Conservation (phyloP, 1,139 yeast genomes). For the Yamadazyma blattariae region DNA sequence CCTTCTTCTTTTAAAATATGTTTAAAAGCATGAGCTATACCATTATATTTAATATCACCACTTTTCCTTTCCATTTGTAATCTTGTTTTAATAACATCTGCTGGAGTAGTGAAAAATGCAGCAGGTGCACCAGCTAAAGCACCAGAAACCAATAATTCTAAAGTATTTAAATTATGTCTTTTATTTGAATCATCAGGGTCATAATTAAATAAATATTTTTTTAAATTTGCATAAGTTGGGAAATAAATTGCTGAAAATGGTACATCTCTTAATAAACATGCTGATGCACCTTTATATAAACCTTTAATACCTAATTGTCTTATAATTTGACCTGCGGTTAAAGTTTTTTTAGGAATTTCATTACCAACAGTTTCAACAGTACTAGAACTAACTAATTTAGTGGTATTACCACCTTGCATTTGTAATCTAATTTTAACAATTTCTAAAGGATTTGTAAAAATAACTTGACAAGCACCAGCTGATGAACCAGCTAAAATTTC, state of each 20-base stretch:
- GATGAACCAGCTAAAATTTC: conserved; percentile 87
- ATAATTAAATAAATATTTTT: conserved; percentile 76
- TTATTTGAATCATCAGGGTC: conserved; percentile 61
- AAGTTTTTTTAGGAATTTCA: conserved; percentile 44
- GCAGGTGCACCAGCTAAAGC: conserved; percentile 98
- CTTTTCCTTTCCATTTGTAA: conserved; percentile 80
- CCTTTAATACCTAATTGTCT: conserved; percentile 81
- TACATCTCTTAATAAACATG: conserved; percentile 91
- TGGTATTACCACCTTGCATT: conserved; percentile 76
- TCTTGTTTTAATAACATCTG: conserved; percentile 95
- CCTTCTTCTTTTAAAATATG: conserved; percentile 80
- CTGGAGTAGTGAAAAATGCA: conserved; percentile 93
- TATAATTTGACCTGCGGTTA: conserved; percentile 71
- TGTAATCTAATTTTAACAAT: conserved; percentile 94
- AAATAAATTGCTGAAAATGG: conserved; percentile 97
- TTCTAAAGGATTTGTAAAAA: conserved; percentile 94
- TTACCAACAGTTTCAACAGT: not conserved
- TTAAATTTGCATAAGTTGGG: conserved; percentile 94
- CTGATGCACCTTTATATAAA: conserved; percentile 85
- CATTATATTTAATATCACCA: conserved; percentile 75
- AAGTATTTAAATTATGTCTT: conserved; percentile 58
- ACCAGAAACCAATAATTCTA: conserved; percentile 85
- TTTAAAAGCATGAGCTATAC: conserved; percentile 72
- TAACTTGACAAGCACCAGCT: conserved; percentile 96
- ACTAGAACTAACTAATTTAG: conserved; percentile 26